Conservation (phyloP, 768 basidiomycete genomes). For the Auricularia sp. region DNA sequence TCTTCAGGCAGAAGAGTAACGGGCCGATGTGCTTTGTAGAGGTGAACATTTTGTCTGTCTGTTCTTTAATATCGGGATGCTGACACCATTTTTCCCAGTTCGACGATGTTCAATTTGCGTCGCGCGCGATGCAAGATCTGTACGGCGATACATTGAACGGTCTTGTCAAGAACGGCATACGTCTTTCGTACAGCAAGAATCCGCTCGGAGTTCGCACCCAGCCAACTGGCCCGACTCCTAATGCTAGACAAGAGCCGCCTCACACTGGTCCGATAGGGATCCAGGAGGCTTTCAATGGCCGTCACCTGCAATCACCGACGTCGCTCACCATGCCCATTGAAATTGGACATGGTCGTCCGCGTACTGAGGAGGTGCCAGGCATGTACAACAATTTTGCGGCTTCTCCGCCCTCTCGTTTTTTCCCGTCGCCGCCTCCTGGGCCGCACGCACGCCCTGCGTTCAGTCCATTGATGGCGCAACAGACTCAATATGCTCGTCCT, state of each 20-base stretch:
- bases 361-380: neutral
- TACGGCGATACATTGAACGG: slow-evolving; percentile 89
- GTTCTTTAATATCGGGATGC: neutral
- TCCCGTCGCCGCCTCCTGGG: neutral
- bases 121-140: slow-evolving; percentile 78
- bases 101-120: slow-evolving; percentile 77
- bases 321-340: neutral
- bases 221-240: neutral
- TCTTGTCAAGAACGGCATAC: slow-evolving; percentile 90
- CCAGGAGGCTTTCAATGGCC: neutral
- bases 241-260: neutral
- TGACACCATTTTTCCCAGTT: slow-evolving; percentile 43
- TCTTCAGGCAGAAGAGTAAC: slow-evolving; percentile 91
- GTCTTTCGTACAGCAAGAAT: slow-evolving; percentile 96
- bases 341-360: neutral
- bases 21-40: slow-evolving; percentile 99
- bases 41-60: slow-evolving; percentile 33
- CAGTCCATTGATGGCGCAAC: neutral
- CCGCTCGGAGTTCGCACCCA: slow-evolving; percentile 84
- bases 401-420: neutral
- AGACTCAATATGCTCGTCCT: neutral
- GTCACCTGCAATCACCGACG: neutral
- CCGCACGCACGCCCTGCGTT: neutral
- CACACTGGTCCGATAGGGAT: neutral
- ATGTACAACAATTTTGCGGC: neutral